These are phyloP conservation scores for Pseudogymnoascus verrucosus DNA, from an alignment of 2,329 filamentous ascomycete species.

Conservation along the genomic window DNA sequence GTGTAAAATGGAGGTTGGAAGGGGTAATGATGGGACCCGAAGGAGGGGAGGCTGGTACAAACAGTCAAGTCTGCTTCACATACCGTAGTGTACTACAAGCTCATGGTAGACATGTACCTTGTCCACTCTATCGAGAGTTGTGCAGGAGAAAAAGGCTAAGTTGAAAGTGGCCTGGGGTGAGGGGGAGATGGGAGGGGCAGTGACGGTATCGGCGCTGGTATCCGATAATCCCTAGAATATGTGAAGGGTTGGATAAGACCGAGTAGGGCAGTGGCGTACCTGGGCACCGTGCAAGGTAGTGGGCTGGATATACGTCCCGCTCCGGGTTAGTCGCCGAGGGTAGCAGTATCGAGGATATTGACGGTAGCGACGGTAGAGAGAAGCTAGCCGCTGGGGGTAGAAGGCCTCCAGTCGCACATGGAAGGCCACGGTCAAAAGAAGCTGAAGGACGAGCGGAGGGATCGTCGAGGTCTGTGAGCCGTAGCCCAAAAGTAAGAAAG, in stretches of 20 bases:
- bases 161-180: constrained; percentile 3
- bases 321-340: not conserved
- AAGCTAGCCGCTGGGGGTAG: constrained; percentile 8
- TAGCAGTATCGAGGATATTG: not conserved
- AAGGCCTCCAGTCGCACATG: constrained; percentile 4
- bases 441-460: constrained; percentile 6
- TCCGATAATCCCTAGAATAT: constrained; percentile 5
- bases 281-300: not conserved
- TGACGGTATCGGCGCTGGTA: constrained; percentile 6
- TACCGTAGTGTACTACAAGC: constrained; percentile 4
- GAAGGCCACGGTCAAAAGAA: not conserved
- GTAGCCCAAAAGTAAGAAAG: not conserved
- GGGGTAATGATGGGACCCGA: not conserved
- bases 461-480: constrained; percentile 7
- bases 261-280: not conserved
- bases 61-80: constrained; percentile 1
- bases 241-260: constrained; percentile 6
- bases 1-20: constrained; percentile 7
- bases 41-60: not conserved
- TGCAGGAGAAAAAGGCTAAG: constrained; percentile 7
- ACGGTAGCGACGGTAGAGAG: constrained; percentile 2
- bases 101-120: not conserved
- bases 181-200: constrained; percentile 7
- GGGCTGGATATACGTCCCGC: not conserved
- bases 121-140: not conserved